Evolutionary conservation across 441 rosid species (phyloP).

Genomic region (Populus hybrid): DNA sequence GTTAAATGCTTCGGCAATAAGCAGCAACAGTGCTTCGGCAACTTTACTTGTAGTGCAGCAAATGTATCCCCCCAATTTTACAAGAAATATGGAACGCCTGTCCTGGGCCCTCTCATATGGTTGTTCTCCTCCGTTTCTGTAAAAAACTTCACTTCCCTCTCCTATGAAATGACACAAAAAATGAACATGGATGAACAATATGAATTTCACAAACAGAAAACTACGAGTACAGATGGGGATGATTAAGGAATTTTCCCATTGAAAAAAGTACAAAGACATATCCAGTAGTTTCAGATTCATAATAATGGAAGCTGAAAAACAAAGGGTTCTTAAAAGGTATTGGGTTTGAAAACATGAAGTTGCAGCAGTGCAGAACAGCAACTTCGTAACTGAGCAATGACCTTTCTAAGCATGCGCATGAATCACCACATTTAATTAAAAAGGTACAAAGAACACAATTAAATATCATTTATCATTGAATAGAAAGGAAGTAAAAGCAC

Average conservation of each 20-base stretch:
- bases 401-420: neutral
- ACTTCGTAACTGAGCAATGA: neutral
- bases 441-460: neutral
- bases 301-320: neutral
- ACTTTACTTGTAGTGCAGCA: constrained; percentile 31
- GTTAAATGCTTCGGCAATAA: constrained; percentile 11
- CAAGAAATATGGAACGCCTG: constrained; percentile 97
- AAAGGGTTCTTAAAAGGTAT: neutral
- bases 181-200: neutral
- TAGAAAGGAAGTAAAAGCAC: neutral
- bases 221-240: neutral
- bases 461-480: neutral
- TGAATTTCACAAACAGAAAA: neutral
- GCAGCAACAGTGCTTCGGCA: constrained; percentile 24
- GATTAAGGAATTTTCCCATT: neutral
- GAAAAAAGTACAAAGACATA: neutral
- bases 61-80: constrained; percentile 28
- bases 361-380: neutral
- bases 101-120: constrained; percentile 99
- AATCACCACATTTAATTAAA: neutral
- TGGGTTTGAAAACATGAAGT: neutral
- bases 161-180: constrained; percentile 38
- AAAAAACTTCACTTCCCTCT: constrained; percentile 95
- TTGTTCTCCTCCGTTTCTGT: constrained; percentile 99
- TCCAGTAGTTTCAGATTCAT: constrained; percentile 1